Evolutionary conservation across 352 stramenopile genomes (phyloP).

Genomic region (Globisporangium ultimum): DNA sequence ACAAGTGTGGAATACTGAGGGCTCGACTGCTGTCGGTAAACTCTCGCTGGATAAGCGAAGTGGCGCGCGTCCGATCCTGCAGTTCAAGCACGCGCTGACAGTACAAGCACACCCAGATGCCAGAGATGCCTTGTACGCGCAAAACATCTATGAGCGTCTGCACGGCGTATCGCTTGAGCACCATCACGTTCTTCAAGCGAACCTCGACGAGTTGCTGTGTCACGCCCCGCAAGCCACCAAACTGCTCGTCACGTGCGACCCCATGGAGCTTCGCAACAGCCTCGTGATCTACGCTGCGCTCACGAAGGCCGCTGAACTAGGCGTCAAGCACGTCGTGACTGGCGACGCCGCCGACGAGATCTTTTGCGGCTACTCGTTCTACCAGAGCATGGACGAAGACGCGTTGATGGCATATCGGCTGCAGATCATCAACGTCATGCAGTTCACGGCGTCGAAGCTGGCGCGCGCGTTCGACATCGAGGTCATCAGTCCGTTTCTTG

Average conservation of each 20-base stretch:
- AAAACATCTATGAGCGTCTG: slow-evolving; percentile 40
- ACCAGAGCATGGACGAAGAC: slow-evolving; percentile 54
- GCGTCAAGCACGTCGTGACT: slow-evolving; percentile 67
- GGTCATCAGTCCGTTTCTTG: slow-evolving; percentile 76
- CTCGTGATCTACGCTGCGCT: slow-evolving; percentile 82
- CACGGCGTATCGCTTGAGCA: slow-evolving; percentile 39
- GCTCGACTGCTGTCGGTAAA: slow-evolving; percentile 10
- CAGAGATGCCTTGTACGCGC: slow-evolving; percentile 40
- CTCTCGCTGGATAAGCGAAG: slow-evolving; percentile 34
- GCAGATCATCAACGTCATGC: slow-evolving; percentile 77
- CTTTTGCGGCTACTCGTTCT: slow-evolving; percentile 88
- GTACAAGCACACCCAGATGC: slow-evolving; percentile 42
- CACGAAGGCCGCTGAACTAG: slow-evolving; percentile 37
- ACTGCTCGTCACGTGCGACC: slow-evolving; percentile 70
- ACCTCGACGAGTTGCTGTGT: slow-evolving; percentile 49
- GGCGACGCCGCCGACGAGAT: slow-evolving; percentile 87
- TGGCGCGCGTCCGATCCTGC: slow-evolving; percentile 37
- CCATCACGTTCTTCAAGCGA: slow-evolving; percentile 58
- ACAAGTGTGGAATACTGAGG: slow-evolving; percentile 23
- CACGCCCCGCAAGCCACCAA: slow-evolving; percentile 38
- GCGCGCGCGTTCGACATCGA: slow-evolving; percentile 56
- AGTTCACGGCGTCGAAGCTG: slow-evolving; percentile 76
- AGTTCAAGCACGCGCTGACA: slow-evolving; percentile 50
- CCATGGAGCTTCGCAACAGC: slow-evolving; percentile 86
- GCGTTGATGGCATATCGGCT: slow-evolving; percentile 64